These are phyloP conservation scores for Dillenia suffruticosa DNA, from an alignment of 164 flowering plant genomes.

Conservation along the genomic window DNA sequence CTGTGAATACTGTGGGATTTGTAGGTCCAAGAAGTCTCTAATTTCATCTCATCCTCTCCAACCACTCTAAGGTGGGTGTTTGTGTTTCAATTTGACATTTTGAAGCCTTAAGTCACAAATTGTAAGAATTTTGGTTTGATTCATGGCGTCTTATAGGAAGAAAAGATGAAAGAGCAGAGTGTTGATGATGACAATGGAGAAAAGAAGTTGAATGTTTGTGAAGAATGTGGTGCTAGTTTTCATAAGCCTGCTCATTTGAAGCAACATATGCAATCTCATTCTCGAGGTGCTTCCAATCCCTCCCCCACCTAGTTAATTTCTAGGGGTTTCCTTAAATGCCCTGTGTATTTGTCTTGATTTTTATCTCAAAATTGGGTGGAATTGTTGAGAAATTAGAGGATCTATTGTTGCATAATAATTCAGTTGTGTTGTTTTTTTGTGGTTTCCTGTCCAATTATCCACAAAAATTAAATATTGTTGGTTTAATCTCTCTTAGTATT, in stretches of 20 bases:
- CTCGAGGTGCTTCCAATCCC: slow-evolving; percentile 48
- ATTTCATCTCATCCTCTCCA: slow-evolving; percentile 41
- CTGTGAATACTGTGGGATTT: slow-evolving; percentile 61
- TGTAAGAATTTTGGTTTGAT: background rate
- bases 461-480: slow-evolving; percentile 1
- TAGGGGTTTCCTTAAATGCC: background rate
- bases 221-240: slow-evolving; percentile 69
- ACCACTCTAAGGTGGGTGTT: slow-evolving; percentile 36
- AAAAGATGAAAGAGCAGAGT: slow-evolving; percentile 24
- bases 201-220: slow-evolving; percentile 39
- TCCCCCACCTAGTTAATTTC: background rate
- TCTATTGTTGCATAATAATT: background rate
- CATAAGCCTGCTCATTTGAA: slow-evolving; percentile 75
- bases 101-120: background rate
- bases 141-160: slow-evolving; percentile 14
- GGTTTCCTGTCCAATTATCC: background rate
- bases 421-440: background rate
- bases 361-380: background rate
- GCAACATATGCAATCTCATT: slow-evolving; percentile 88
- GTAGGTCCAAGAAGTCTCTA: slow-evolving; percentile 59
- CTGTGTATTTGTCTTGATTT: background rate
- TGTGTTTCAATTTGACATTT: background rate
- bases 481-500: too few species aligned
- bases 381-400: background rate
- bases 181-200: slow-evolving; percentile 12